Evolutionary conservation across 768 basidiomycete genomes (phyloP).

Genomic region (Cystofilobasidium ferigula): DNA sequence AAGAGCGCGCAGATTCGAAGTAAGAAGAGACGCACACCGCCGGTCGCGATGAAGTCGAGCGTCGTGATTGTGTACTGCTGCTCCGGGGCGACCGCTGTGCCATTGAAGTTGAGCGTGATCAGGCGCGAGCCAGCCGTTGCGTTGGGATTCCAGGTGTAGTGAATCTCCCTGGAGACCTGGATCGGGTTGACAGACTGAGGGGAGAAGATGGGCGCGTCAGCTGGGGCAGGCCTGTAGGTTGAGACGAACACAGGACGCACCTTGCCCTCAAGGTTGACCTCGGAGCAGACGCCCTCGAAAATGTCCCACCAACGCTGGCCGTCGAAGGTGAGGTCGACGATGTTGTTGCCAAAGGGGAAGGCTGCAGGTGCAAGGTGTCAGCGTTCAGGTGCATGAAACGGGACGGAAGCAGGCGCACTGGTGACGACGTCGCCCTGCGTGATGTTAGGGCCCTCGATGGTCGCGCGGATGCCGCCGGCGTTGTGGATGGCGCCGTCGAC

Average conservation of each 20-base stretch:
- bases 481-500: constrained; percentile 42
- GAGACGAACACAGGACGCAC: neutral
- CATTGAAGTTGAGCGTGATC: constrained; percentile 29
- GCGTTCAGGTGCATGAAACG: too few species aligned
- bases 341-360: constrained; percentile 45
- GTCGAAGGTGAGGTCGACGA: constrained; percentile 42
- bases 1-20: too few species aligned
- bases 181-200: constrained; percentile 34
- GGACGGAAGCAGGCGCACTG: too few species aligned
- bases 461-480: constrained; percentile 38
- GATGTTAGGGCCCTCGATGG: constrained; percentile 34
- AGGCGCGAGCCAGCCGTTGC: constrained; percentile 29
- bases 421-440: constrained; percentile 34
- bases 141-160: constrained; percentile 30
- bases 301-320: constrained; percentile 42
- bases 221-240: neutral
- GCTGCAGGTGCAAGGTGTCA: too few species aligned
- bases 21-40: constrained; percentile 4
- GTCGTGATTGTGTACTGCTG: constrained; percentile 13
- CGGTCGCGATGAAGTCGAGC: constrained; percentile 32
- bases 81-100: neutral
- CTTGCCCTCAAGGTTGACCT: constrained; percentile 27
- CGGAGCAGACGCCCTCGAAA: constrained; percentile 42
- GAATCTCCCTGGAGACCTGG: constrained; percentile 30
- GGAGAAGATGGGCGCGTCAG: neutral